Evolutionary conservation across 2,329 filamentous ascomycete species (phyloP).

Genomic region (Colletotrichum graminicola): DNA sequence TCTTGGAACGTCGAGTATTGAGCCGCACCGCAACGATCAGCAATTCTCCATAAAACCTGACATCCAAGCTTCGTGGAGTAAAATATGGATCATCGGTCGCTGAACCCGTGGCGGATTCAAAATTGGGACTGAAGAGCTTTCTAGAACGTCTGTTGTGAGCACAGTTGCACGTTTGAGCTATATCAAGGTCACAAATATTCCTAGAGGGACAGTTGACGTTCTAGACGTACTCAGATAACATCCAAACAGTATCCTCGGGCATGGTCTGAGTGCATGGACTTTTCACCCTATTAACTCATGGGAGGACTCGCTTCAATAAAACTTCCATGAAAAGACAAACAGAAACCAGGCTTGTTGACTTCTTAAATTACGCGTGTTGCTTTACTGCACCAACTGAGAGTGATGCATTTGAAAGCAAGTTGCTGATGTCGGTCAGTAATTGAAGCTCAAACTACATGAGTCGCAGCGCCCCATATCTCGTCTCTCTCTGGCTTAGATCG

Average conservation of each 20-base stretch:
- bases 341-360: neutral
- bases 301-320: too few relatives aligned
- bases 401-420: neutral
- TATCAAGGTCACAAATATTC: neutral
- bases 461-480: neutral
- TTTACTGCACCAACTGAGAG: neutral
- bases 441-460: neutral
- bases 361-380: too few relatives aligned
- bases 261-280: neutral
- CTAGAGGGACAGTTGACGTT: neutral
- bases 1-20: neutral
- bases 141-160: neutral
- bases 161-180: neutral
- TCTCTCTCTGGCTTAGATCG: neutral
- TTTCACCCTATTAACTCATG: neutral
- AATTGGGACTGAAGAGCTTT: neutral
- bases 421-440: neutral
- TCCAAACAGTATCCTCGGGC: neutral
- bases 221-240: too few relatives aligned
- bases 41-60: conserved; percentile 9
- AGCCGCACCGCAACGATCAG: neutral
- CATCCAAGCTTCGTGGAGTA: conserved; percentile 10
- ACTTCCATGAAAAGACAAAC: fast-evolving
- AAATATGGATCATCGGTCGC: neutral
- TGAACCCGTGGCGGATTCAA: neutral